Conservation (phyloP, 257 asterid species). For the Handroanthus guayacan region DNA sequence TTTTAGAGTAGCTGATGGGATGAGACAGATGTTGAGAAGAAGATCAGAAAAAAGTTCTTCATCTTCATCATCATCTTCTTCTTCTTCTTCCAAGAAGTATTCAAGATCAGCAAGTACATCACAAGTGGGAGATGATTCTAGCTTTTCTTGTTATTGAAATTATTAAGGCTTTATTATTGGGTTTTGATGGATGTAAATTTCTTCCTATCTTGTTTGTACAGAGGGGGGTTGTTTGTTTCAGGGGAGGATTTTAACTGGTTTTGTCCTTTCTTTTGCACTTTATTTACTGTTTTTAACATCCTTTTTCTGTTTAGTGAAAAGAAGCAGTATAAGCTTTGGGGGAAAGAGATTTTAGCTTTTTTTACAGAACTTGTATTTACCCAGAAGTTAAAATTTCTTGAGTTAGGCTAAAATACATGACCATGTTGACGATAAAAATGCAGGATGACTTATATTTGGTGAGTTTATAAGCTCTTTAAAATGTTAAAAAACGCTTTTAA, state of each 20-base stretch:
- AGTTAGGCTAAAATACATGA: too few relatives aligned
- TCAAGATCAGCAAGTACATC: constrained; percentile 64
- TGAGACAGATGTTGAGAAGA: constrained; percentile 85
- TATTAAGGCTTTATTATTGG: background rate
- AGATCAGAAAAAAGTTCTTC: constrained; percentile 50
- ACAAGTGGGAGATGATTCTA: constrained; percentile 62
- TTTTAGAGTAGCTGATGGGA: constrained; percentile 79
- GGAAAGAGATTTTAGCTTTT: constrained; percentile 6
- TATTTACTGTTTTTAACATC: background rate
- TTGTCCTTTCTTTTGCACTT: background rate
- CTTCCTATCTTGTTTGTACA: constrained; percentile 47
- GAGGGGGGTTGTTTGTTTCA: constrained; percentile 30
- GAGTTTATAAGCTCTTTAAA: too few relatives aligned
- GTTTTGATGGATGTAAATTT: constrained; percentile 28
- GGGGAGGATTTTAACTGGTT: constrained; percentile 32
- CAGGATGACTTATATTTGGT: background rate
- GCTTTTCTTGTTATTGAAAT: constrained; percentile 45
- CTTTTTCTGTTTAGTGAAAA: background rate
- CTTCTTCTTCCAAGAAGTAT: constrained; percentile 47
- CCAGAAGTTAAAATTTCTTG: background rate
- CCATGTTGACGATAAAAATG: background rate
- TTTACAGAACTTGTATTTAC: too few relatives aligned
- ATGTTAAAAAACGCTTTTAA: too few relatives aligned
- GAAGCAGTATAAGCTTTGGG: background rate
- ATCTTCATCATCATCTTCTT: background rate